Evolutionary conservation across 192 early-diverging fungal genomes (phyloP), one percentile per base, ranked within the genome.

Genomic region (Backusella tarrabulga): DNA sequence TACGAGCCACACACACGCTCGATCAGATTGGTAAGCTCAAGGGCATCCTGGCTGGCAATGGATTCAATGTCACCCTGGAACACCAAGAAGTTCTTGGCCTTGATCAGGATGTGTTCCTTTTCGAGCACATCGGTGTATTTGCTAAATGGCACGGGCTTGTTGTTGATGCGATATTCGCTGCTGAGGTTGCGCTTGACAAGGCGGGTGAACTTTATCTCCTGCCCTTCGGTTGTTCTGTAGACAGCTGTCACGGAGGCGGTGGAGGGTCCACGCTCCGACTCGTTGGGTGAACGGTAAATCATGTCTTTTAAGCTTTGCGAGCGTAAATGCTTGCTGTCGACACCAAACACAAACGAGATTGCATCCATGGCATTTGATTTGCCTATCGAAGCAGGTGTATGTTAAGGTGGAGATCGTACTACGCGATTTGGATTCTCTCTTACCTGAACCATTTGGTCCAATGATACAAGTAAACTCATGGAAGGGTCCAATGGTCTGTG

Each of bases 291-390:
- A 21, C 92, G 88, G 79, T 99, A 99, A 15, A 99, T 94, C 34
- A 99, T 87, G 44, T 99, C 97, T 70, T 90, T 88, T 38, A 99
- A 87, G 32, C 96, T 91, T 17, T 92, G 81, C 1, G 97, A 98
- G 8, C 98, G 93, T 74, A 99, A 84, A 46, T 98, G 95, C n/a
- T 89, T 70, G 5, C 96, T 96, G 66, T 96, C 93, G 70, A 99
- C 92, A 35, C 98, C 98, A 26, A 99, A 88, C 1, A 99, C 98
- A 89, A 99, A 99, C 35, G 93, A 95, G 79, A 99, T 97, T 44
- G 98, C 98, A 81, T 99, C 98, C 97, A 99, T 99, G 23, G 99
- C 87, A 80, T 99, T 99, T 21, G 97, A 98, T 84, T 99, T 99
- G 17, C 96, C 93, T 95, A 35, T 29, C 36, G 29, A 60, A 5